These are phyloP conservation scores for Thymus mandschuricus DNA, from an alignment of 257 asterid genomes.

Conservation along the genomic window DNA sequence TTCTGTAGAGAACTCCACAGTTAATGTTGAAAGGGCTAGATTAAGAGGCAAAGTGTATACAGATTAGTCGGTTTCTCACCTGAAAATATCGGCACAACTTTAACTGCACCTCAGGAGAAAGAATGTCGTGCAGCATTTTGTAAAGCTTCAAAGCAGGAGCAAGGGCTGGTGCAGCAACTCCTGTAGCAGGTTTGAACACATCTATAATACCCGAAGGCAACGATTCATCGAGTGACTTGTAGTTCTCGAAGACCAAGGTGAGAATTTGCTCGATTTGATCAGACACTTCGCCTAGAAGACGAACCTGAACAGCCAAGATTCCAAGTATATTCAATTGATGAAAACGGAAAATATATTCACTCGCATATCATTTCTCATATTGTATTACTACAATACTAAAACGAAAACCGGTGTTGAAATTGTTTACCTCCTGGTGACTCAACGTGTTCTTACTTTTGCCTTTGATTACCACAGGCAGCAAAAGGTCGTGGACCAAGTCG, in stretches of 20 bases:
- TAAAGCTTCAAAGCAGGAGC: constrained; percentile 81
- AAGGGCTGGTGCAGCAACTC: constrained; percentile 86
- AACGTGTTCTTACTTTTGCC: constrained; percentile 62
- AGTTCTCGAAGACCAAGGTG: constrained; percentile 76
- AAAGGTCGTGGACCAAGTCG: constrained; percentile 69
- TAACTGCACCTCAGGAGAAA: constrained; percentile 78
- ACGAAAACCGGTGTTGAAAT: constrained; percentile 18
- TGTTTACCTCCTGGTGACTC: constrained; percentile 95
- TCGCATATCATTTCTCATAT: no score
- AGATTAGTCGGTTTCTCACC: constrained; percentile 45
- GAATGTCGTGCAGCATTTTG: constrained; percentile 76
- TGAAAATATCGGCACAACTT: constrained; percentile 90
- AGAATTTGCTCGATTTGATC: constrained; percentile 79
- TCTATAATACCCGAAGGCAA: constrained; percentile 68
- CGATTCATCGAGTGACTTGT: constrained; percentile 86
- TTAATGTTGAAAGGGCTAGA: constrained; percentile 18
- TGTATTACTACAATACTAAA: neutral
- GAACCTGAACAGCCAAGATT: constrained; percentile 54
- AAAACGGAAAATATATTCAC: no score
- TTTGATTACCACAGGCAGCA: constrained; percentile 74
- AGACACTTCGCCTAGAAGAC: constrained; percentile 84
- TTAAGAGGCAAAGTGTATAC: neutral
- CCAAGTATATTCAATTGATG: no score
- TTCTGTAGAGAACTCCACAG: constrained; percentile 47
- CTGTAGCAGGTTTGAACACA: constrained; percentile 68